Conservation (phyloP, 257 asterid species). For the Nicotiana noctiflora region DNA sequence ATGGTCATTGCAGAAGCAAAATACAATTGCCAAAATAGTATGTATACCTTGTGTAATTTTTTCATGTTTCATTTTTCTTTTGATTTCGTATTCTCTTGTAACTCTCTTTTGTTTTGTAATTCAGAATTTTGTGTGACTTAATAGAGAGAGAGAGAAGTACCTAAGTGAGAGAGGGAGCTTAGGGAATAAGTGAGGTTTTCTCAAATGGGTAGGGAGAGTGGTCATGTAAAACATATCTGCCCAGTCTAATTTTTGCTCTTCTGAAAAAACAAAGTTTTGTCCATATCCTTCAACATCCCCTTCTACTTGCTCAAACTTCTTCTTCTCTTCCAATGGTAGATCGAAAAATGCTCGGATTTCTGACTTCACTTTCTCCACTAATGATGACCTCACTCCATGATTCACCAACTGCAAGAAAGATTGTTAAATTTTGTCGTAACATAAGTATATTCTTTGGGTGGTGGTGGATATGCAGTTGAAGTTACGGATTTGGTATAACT, state of each 20-base stretch:
- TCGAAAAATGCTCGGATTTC: background rate
- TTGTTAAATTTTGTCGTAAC: background rate
- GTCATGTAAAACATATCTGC: background rate
- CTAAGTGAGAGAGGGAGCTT: background rate
- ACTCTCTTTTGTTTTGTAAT: too few relatives aligned
- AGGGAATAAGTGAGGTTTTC: constrained; percentile 2
- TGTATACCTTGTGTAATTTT: too few relatives aligned
- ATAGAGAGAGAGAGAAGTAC: background rate
- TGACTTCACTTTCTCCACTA: background rate
- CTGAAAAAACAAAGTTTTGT: background rate
- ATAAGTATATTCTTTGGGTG: background rate
- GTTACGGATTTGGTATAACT: too few relatives aligned
- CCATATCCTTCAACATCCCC: constrained; percentile 1
- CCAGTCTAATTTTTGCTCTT: background rate
- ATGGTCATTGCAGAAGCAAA: too few relatives aligned
- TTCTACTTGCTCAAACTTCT: background rate
- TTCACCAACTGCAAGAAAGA: background rate
- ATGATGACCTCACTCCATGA: background rate
- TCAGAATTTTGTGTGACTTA: too few relatives aligned
- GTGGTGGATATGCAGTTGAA: too few relatives aligned
- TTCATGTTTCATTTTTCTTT: too few relatives aligned
- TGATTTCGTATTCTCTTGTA: too few relatives aligned
- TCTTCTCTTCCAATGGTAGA: constrained; percentile 4
- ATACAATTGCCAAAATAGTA: too few relatives aligned
- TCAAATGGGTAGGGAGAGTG: background rate